phyloP scores from a whole-genome alignment of 2,329 filamentous ascomycete species.

The Dactylellina sp. region DNA sequence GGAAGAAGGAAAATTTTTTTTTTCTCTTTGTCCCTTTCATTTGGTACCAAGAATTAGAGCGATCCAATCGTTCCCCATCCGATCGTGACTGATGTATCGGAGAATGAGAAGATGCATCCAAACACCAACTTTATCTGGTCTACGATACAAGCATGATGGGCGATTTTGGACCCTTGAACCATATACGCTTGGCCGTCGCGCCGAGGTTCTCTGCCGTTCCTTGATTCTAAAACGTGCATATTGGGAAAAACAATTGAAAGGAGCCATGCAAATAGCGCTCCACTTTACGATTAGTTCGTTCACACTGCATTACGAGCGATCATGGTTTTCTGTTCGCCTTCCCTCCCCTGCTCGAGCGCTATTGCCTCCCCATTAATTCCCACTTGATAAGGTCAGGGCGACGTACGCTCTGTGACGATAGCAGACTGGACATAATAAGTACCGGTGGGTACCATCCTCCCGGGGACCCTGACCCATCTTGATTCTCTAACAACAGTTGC shows the following conservation, averaged over 20 bases:
- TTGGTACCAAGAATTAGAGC: not conserved
- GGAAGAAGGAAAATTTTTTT: conserved; percentile 20
- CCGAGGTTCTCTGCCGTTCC: conserved; percentile 40
- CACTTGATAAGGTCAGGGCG: conserved; percentile 29
- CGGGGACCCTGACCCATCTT: conserved; percentile 35
- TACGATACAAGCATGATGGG: conserved; percentile 34
- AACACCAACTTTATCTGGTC: conserved; percentile 50
- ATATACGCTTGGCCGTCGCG: conserved; percentile 27
- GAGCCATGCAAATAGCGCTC: conserved; percentile 27
- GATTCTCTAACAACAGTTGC: conserved; percentile 50
- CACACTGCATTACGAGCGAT: conserved; percentile 40
- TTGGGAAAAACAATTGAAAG: not conserved
- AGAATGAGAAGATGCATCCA: conserved; percentile 31
- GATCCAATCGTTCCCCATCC: conserved; percentile 22
- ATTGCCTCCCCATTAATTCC: conserved; percentile 23
- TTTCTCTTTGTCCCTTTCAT: not conserved
- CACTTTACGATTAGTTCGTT: conserved; percentile 19
- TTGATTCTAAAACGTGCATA: conserved; percentile 37
- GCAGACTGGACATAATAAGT: conserved; percentile 21
- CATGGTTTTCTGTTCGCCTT: conserved; percentile 27
- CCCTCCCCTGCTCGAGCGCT: conserved; percentile 31
- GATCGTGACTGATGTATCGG: conserved; percentile 38
- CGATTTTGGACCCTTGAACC: conserved; percentile 44
- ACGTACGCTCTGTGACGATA: conserved; percentile 31
- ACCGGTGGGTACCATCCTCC: conserved; percentile 31